Percentiles rank a stretch among this genome's conserved stretches.
These are phyloP conservation scores for Xerocomus amazonicus DNA, from an alignment of 1,284 basidiomycete species.

Conservation along the genomic window DNA sequence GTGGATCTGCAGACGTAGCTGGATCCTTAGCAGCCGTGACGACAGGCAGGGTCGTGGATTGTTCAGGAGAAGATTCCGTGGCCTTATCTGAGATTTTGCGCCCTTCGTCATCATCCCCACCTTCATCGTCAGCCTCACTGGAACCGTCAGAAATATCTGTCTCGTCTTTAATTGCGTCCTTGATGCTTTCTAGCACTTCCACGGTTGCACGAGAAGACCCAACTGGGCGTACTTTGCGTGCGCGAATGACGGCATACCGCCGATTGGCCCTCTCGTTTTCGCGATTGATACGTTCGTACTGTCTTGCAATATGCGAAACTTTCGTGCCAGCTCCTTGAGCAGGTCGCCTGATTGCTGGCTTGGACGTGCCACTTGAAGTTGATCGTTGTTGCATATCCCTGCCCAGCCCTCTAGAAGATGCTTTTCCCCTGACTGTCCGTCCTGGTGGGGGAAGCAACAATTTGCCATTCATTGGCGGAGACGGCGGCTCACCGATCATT, in stretches of 20 bases:
- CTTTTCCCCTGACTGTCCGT: conserved; percentile 38
- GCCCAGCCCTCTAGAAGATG: conserved; percentile 38
- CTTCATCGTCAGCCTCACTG: conserved; percentile 88
- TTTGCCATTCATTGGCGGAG: conserved; percentile 40
- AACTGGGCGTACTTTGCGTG: conserved; percentile 89
- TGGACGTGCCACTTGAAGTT: conserved; percentile 38
- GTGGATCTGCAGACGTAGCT: conserved; percentile 7
- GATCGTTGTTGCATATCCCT: conserved; percentile 54
- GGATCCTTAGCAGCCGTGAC: conserved; percentile 12
- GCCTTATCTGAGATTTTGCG: conserved; percentile 28
- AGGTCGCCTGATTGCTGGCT: conserved; percentile 53
- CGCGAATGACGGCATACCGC: conserved; percentile 78
- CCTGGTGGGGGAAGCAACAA: conserved; percentile 18
- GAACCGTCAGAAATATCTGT: conserved; percentile 74
- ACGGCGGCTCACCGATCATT: conserved; percentile 37
- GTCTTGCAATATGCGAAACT: conserved; percentile 72
- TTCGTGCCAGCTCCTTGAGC: conserved; percentile 50
- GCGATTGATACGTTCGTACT: conserved; percentile 69
- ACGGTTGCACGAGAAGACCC: conserved; percentile 87
- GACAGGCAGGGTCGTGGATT: conserved; percentile 31
- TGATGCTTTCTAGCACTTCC: conserved; percentile 86
- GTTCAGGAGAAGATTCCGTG: conserved; percentile 37
- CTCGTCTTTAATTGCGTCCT: conserved; percentile 90
- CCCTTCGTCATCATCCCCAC: conserved; percentile 65
- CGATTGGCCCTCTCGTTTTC: conserved; percentile 67